Evolutionary conservation across 345 rosid species (phyloP).

Genomic region (Melaleuca alternifolia): DNA sequence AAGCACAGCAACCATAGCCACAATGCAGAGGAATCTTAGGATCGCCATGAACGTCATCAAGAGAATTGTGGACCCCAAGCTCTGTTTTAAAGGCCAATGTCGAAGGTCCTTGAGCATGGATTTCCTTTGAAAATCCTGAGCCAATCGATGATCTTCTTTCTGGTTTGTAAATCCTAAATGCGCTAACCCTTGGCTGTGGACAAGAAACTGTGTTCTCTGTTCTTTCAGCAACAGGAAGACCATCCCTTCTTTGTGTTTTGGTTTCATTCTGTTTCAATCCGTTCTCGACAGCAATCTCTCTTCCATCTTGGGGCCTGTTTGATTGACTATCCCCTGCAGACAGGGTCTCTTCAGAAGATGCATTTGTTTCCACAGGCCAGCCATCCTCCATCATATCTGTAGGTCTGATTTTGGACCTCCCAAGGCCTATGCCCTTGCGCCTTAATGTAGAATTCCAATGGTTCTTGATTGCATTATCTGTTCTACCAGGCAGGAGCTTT

Average conservation of each 20-base stretch:
- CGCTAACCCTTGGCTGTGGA: slow-evolving; percentile 57
- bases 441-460: slow-evolving; percentile 31
- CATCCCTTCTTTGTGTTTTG: slow-evolving; percentile 9
- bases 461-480: slow-evolving; percentile 47
- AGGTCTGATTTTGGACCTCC: slow-evolving; percentile 13
- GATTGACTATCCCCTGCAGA: slow-evolving; percentile 4
- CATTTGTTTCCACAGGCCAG: slow-evolving; percentile 34
- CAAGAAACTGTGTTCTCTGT: slow-evolving; percentile 20
- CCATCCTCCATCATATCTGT: slow-evolving; percentile 16
- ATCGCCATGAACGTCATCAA: slow-evolving; percentile 42
- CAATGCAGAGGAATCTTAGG: slow-evolving; percentile 47
- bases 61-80: slow-evolving; percentile 23
- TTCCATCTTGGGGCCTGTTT: slow-evolving; percentile 15
- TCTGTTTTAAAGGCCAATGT: slow-evolving; percentile 42
- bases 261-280: slow-evolving; percentile 12
- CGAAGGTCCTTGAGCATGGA: slow-evolving; percentile 36
- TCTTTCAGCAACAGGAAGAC: slow-evolving; percentile 9
- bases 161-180: slow-evolving; percentile 57
- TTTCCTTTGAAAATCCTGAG: slow-evolving; percentile 15
- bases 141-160: slow-evolving; percentile 17
- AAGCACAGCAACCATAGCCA: slow-evolving; percentile 63
- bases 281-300: slow-evolving; percentile 18
- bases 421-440: slow-evolving; percentile 35
- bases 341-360: slow-evolving; percentile 37
- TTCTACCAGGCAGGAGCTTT: slow-evolving; percentile 66